These are phyloP conservation scores for Podospora tetraspora DNA, from an alignment of 495 filamentous ascomycete genomes.

Conservation along the genomic window DNA sequence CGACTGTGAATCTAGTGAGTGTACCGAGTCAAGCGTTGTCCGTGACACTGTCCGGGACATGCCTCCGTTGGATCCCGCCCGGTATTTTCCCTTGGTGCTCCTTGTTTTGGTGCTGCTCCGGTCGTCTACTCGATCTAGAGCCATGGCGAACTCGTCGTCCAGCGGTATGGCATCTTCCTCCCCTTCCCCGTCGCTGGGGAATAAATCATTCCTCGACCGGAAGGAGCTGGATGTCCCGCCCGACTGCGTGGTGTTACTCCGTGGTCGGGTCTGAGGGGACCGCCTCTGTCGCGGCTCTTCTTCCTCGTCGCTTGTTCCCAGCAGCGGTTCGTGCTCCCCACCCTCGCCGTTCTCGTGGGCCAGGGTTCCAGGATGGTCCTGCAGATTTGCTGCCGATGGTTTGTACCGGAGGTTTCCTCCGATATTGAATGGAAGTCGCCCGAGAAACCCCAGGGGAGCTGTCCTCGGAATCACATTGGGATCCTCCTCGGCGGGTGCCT, in stretches of 20 bases:
- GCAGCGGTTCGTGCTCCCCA: constrained; percentile 67
- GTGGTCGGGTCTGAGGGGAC: constrained; percentile 50
- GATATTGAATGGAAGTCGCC: constrained; percentile 77
- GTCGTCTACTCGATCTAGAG: constrained; percentile 69
- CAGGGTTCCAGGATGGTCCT: constrained; percentile 65
- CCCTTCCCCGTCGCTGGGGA: constrained; percentile 85
- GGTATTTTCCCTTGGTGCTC: constrained; percentile 56
- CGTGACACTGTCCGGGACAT: constrained; percentile 52
- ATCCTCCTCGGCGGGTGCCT: constrained; percentile 65
- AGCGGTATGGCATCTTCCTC: constrained; percentile 88
- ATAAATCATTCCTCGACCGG: constrained; percentile 88
- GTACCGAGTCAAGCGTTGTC: constrained; percentile 48
- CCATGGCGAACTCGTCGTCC: constrained; percentile 87
- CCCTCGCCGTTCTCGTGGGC: constrained; percentile 41
- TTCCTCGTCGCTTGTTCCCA: constrained; percentile 50
- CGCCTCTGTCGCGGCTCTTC: constrained; percentile 24
- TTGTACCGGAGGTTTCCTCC: constrained; percentile 81
- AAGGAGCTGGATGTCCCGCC: constrained; percentile 81
- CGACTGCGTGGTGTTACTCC: constrained; percentile 78
- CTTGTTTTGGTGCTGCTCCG: constrained; percentile 62
- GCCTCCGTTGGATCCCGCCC: constrained; percentile 38
- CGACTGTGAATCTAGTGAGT: constrained; percentile 31
- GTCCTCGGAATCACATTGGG: constrained; percentile 88
- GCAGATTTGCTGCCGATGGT: constrained; percentile 83
- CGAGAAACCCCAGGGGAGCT: constrained; percentile 78